These are phyloP conservation scores for Neofusicoccum umdonicola DNA, from an alignment of 2,329 filamentous ascomycete genomes.

Conservation along the genomic window DNA sequence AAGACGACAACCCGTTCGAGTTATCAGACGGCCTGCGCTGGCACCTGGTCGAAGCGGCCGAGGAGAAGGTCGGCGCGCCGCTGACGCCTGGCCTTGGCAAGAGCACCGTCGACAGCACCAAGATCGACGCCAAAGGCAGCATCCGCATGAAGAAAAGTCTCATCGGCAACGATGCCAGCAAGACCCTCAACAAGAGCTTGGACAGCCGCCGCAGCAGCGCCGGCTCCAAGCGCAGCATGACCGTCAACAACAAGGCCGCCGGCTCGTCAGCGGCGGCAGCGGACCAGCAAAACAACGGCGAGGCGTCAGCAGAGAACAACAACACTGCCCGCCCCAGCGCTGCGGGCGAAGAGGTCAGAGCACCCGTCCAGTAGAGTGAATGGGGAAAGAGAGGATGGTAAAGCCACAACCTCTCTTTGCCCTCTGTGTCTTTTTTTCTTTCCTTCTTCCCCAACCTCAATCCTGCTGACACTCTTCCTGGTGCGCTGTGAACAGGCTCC, in stretches of 20 bases:
- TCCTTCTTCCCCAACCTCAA: neutral
- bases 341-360: constrained; percentile 15
- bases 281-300: constrained; percentile 26
- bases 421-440: neutral
- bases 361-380: neutral
- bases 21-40: constrained; percentile 91
- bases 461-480: neutral
- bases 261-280: constrained; percentile 27
- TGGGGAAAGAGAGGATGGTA: constrained; percentile 21
- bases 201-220: constrained; percentile 89
- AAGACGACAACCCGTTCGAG: constrained; percentile 96
- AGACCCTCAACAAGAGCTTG: constrained; percentile 71
- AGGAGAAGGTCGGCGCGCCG: constrained; percentile 86
- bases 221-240: constrained; percentile 72
- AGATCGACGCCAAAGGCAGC: constrained; percentile 79
- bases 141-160: constrained; percentile 46
- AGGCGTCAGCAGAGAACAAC: constrained; percentile 20
- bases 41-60: constrained; percentile 91
- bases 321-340: neutral
- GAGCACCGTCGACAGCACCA: constrained; percentile 83
- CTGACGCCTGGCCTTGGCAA: constrained; percentile 90
- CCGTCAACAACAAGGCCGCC: constrained; percentile 27
- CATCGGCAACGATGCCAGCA: constrained; percentile 46
- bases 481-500: neutral
- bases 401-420: neutral